Base-by-base conservation (phyloP, 306 rosid species). In the Dryas octopetala region DNA sequence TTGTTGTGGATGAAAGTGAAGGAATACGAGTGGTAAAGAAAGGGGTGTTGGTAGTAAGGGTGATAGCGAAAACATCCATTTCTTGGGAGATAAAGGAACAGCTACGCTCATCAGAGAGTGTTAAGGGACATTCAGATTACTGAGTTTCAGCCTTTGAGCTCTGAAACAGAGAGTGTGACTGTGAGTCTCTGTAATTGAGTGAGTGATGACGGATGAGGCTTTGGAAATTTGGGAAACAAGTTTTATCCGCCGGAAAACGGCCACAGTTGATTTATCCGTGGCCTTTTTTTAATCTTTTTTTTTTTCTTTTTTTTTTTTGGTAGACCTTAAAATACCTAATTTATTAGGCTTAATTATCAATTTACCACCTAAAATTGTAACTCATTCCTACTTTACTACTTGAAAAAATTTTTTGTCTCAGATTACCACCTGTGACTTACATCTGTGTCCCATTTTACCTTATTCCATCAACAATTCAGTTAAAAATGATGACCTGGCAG, bases 21-120 rank as follows among this genome's bases (percentile, higher is more conserved):
- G 68, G 82, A 75, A 89, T 15, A 9, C 53, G 26, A 47, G 52
- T 17, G 26, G 73, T 75, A 62, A 86, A 72, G 86, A 86, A 86
- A 48, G 80, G 62, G 11, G 69, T 6, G 69, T 70, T 5, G 38
- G 81, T 55, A 9, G 85, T 15, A 28, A 68, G 64, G 17, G 89
- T 72, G 68, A 95, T 84, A 83, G 92, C 66, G 70, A 86, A 83
- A 45, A 87, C 78, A 58, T 78, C 91, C 99, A 95, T 95, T 81
- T 73, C 59, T 52, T 62, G 28, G 52, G 51, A 54, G 79, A 46
- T n/a, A 3, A 38, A 50, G 16, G 17, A 68, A 45, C 28, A 52
- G 62, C 45, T 68, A 41, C 23, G 68, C 77, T 83, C 85, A 81
- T 82, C 46, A 72, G 28, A 38, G 28, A 23, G 54, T 1, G 65